phyloP scores from a whole-genome alignment of 768 basidiomycete species.

The Xerocomellus intermedius region DNA sequence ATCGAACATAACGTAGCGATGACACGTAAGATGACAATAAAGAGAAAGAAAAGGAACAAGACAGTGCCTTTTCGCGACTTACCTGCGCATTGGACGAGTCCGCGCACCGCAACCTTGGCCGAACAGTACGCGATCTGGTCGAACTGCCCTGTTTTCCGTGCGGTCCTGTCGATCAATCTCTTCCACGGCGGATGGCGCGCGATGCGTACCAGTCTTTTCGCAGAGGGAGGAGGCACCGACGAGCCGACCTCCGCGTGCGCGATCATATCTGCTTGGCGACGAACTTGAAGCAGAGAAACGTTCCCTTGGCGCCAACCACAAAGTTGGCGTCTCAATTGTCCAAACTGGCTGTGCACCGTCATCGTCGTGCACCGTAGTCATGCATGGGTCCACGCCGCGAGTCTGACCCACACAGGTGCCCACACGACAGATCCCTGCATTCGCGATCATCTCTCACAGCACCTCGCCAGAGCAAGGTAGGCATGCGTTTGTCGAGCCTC shows the following conservation, averaged over 20 bases:
- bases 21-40: background rate
- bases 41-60: background rate
- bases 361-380: background rate
- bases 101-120: constrained; percentile 12
- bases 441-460: constrained; percentile 10
- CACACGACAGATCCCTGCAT: constrained; percentile 9
- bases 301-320: constrained; percentile 16
- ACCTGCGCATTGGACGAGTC: constrained; percentile 17
- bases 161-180: background rate
- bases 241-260: constrained; percentile 10
- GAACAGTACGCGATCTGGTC: constrained; percentile 13
- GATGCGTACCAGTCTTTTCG: background rate
- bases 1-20: constrained; percentile 1
- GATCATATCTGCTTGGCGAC: constrained; percentile 24
- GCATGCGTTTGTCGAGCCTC: background rate
- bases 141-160: background rate
- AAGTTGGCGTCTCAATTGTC: constrained; percentile 28
- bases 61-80: background rate
- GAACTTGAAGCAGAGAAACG: constrained; percentile 25
- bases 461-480: background rate
- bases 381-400: background rate
- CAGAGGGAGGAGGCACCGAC: constrained; percentile 7
- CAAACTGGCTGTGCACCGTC: constrained; percentile 6
- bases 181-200: background rate
- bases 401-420: background rate